Evolutionary conservation across 2,329 filamentous ascomycete genomes (phyloP).

Genomic region (Orbilia ellipsospora): DNA sequence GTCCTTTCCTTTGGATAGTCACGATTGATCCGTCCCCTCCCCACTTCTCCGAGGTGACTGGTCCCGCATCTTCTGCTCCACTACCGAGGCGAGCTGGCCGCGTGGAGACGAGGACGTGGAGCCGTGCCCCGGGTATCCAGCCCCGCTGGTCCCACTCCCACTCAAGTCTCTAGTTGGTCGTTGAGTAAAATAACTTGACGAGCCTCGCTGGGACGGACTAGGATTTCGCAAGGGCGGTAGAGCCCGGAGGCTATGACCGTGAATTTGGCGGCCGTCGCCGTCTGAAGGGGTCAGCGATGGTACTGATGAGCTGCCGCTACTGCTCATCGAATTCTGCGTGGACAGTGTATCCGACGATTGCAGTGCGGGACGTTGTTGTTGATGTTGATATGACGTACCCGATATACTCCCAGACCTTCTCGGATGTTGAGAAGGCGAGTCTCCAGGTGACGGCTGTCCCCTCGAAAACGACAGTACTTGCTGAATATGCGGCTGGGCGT

Average conservation of each 20-base stretch:
- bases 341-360: constrained; percentile 54
- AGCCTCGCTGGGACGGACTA: constrained; percentile 46
- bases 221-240: constrained; percentile 43
- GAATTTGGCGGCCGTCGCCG: constrained; percentile 56
- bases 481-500: constrained; percentile 57
- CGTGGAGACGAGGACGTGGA: constrained; percentile 50
- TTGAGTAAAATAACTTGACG: constrained; percentile 44
- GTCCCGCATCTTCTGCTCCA: constrained; percentile 46
- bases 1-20: constrained; percentile 33
- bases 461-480: constrained; percentile 58
- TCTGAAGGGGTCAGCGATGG: constrained; percentile 56
- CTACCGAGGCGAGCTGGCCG: constrained; percentile 34
- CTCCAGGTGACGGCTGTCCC: constrained; percentile 57
- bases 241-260: constrained; percentile 36
- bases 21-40: constrained; percentile 39
- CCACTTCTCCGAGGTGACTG: constrained; percentile 29
- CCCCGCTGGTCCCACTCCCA: constrained; percentile 17
- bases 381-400: constrained; percentile 51
- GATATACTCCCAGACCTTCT: constrained; percentile 51
- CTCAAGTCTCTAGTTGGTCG: constrained; percentile 35
- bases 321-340: constrained; percentile 57
- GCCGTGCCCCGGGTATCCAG: constrained; percentile 44
- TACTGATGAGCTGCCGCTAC: constrained; percentile 57
- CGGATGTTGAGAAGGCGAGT: constrained; percentile 48
- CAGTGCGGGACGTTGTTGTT: constrained; percentile 44